Evolutionary conservation across 2,329 filamentous ascomycete species (phyloP).

Genomic region (Alternaria triticina): DNA sequence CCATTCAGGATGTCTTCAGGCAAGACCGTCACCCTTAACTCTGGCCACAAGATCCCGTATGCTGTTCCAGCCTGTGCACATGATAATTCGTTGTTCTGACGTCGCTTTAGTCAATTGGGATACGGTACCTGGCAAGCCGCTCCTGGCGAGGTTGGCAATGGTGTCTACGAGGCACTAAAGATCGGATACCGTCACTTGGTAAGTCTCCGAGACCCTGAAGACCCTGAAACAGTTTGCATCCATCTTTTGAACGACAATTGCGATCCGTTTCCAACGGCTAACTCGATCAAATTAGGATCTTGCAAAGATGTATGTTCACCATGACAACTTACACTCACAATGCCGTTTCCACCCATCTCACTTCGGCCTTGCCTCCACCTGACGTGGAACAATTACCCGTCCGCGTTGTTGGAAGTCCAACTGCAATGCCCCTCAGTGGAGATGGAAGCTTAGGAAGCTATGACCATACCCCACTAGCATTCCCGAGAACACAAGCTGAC

Average conservation of each 20-base stretch:
- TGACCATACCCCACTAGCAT: conserved; percentile 10
- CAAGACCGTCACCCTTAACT: conserved; percentile 43
- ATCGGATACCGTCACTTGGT: conserved; percentile 44
- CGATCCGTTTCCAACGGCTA: not conserved
- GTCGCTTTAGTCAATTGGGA: conserved; percentile 52
- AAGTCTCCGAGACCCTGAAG: conserved; percentile 12
- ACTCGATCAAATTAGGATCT: conserved; percentile 45
- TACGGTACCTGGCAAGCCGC: conserved; percentile 46
- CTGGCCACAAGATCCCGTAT: conserved; percentile 55
- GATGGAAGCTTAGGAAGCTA: conserved; percentile 23
- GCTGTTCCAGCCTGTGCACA: conserved; percentile 50
- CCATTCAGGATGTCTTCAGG: conserved; percentile 42
- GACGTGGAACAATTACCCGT: not conserved
- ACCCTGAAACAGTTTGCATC: not conserved
- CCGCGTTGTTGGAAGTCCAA: conserved; percentile 9
- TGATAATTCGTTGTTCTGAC: not conserved
- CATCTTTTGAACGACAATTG: not conserved
- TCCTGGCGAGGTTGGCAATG: conserved; percentile 48
- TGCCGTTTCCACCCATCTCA: not conserved
- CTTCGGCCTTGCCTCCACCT: not conserved
- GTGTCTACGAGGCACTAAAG: conserved; percentile 49
- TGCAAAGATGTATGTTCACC: conserved; percentile 36
- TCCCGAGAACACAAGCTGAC: conserved; percentile 21
- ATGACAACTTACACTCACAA: not conserved
- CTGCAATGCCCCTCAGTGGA: conserved; percentile 26